Evolutionary conservation across 2,329 filamentous ascomycete genomes (phyloP), one percentile per base, ranked within the genome.

Genomic region (Verticillium tricorpus): DNA sequence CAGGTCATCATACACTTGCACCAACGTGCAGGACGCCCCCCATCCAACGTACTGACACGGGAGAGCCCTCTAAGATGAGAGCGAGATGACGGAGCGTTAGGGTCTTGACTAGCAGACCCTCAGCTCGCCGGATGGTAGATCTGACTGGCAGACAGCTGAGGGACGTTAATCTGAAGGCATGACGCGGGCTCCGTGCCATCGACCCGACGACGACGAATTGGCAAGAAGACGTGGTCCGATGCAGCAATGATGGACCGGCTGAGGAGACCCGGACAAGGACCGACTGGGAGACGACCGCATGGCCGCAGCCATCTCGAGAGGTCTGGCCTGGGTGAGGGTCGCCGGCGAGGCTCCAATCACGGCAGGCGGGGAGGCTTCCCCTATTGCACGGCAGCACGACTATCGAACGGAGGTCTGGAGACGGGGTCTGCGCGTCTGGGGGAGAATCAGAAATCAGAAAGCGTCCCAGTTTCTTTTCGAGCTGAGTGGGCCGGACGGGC

Each of bases 241-340:
- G 45, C n/a, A 50, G 45, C 45, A 50, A 22, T 50, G 45, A 50
- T 50, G 45, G 45, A 8, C 52, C 12, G 52, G 17, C 34, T 57
- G 31, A 37, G 34, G 37, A 28, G 54, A 54, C 31, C 37, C 35
- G 32, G 61, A 37, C 45, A 19, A 55, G 35, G 57, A 63, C 57
- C 34, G 32, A 61, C 60, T 17, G 39, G 59, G 61, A 28, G 61
- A 28, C 40, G 55, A 58, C 57, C 66, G 66, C 67, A 68, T 64
- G 65, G 64, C 66, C 65, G 68, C 63, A 69, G 61, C 63, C 63
- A 60, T 63, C 56, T 11, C 35, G 8, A 22, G 19, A 12, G 45
- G 19, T 50, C 45, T 50, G 45, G 45, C 45, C 45, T 50, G 45
- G 19, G 8, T 22, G 40, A 22, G 40, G n/a, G 40, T 40, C 15